phyloP scores from a whole-genome alignment of 768 basidiomycete species.

The Rhizopogon salebrosus region DNA sequence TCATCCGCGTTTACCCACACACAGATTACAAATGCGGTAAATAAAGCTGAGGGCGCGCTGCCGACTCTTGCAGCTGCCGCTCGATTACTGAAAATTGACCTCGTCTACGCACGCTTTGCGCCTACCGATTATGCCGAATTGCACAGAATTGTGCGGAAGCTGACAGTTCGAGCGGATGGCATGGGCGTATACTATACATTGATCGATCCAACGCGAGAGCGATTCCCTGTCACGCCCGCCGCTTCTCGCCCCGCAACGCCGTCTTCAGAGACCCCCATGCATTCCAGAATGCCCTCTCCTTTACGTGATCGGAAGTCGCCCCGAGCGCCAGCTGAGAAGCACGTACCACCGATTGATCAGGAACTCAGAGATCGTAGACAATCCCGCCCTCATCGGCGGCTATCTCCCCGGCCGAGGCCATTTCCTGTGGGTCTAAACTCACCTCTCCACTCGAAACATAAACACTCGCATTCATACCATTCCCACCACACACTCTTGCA shows the following conservation, averaged over 20 bases:
- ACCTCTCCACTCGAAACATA: conserved; percentile 8
- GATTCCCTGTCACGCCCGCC: conserved; percentile 47
- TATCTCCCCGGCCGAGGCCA: background rate
- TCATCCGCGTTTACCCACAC: conserved; percentile 27
- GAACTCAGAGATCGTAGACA: background rate
- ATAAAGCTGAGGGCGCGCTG: conserved; percentile 43
- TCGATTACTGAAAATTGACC: conserved; percentile 51
- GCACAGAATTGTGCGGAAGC: conserved; percentile 42
- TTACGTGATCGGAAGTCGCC: background rate
- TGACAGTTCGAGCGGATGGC: conserved; percentile 57
- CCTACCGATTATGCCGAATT: conserved; percentile 51
- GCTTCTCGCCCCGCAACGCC: conserved; percentile 33
- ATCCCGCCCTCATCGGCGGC: background rate
- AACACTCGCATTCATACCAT: conserved; percentile 22
- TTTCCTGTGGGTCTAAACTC: conserved; percentile 9
- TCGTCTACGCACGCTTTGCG: conserved; percentile 55
- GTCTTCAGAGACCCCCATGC: conserved; percentile 22
- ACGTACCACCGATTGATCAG: background rate
- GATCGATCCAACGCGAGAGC: conserved; percentile 58
- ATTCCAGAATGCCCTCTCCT: conserved; percentile 31
- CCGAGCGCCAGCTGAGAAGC: background rate
- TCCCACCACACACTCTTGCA: conserved; percentile 30
- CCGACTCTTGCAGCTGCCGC: conserved; percentile 46
- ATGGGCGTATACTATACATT: conserved; percentile 56
- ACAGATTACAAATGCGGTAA: conserved; percentile 27